phyloP scores from a whole-genome alignment of 345 rosid genomes.

The Corchorus olitorius region DNA sequence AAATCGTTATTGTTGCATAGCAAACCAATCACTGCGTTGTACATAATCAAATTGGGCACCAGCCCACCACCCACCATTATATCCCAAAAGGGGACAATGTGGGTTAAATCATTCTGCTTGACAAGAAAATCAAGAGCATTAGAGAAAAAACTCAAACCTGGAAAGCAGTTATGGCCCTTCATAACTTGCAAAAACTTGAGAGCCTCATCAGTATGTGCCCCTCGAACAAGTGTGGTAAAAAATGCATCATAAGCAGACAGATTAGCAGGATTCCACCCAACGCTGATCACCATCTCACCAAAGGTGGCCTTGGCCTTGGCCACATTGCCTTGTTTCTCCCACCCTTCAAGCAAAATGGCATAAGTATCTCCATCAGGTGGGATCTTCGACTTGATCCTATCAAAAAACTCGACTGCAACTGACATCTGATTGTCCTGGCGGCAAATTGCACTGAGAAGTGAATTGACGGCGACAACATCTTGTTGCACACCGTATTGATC shows the following conservation, averaged over 20 bases:
- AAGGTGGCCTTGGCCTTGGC: conserved; percentile 51
- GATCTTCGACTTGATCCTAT: conserved; percentile 39
- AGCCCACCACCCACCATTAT: conserved; percentile 41
- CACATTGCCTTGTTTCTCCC: conserved; percentile 59
- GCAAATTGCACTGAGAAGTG: conserved; percentile 53
- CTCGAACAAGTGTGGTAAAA: conserved; percentile 42
- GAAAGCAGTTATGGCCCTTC: conserved; percentile 52
- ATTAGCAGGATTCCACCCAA: conserved; percentile 45
- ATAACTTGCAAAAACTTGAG: conserved; percentile 44
- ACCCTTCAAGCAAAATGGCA: conserved; percentile 59
- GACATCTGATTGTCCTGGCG: conserved; percentile 34
- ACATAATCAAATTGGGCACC: conserved; percentile 52
- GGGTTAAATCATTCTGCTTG: conserved; percentile 36
- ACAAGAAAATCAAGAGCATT: conserved; percentile 47
- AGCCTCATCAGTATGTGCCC: conserved; percentile 37
- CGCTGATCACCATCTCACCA: conserved; percentile 44
- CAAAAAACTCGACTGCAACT: conserved; percentile 43
- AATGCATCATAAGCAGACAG: conserved; percentile 42
- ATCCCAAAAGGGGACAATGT: conserved; percentile 44
- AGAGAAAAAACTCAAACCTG: conserved; percentile 54
- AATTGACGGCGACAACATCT: conserved; percentile 52
- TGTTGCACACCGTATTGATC: conserved; percentile 44
- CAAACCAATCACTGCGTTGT: conserved; percentile 47
- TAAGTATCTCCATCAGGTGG: conserved; percentile 51
- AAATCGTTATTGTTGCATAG: conserved; percentile 45